Evolutionary conservation across 2,329 filamentous ascomycete species (phyloP).

Genomic region (Dryadomyces quercivorus): DNA sequence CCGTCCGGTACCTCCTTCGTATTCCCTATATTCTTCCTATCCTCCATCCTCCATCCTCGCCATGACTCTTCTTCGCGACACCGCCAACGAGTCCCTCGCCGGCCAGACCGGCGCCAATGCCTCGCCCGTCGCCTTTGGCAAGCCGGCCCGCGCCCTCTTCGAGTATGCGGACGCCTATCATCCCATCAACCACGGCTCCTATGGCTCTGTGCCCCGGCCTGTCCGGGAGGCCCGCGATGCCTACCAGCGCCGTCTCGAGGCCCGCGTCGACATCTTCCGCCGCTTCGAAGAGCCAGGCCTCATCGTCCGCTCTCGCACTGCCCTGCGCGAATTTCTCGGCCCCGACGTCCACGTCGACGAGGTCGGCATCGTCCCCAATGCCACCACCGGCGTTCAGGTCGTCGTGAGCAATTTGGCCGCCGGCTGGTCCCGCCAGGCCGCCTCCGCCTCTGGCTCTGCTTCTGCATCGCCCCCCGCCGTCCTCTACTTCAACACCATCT

Average conservation of each 20-base stretch:
- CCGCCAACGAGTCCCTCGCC: neutral
- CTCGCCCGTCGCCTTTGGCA: constrained; percentile 9
- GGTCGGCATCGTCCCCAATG: constrained; percentile 58
- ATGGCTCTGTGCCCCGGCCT: constrained; percentile 48
- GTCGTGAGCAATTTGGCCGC: constrained; percentile 49
- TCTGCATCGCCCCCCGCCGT: constrained; percentile 34
- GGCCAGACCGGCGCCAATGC: neutral
- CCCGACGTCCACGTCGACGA: constrained; percentile 28
- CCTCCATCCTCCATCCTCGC: too few species aligned
- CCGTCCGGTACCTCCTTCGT: too few species aligned
- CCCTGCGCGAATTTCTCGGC: constrained; percentile 48
- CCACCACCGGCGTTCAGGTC: constrained; percentile 55
- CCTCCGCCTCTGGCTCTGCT: too few species aligned
- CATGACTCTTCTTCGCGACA: neutral
- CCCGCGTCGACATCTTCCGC: constrained; percentile 53
- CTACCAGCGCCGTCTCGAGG: constrained; percentile 45
- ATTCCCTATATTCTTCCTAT: too few species aligned
- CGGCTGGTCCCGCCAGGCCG: constrained; percentile 1
- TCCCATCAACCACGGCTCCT: constrained; percentile 42
- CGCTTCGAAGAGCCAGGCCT: constrained; percentile 43
- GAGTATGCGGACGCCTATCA: constrained; percentile 17
- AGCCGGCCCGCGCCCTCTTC: constrained; percentile 20
- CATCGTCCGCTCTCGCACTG: constrained; percentile 44
- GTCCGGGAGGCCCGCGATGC: constrained; percentile 40
- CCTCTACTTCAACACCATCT: constrained; percentile 55